Conservation (phyloP, 371 early-diverging fungal genomes). For the Mortierella sp. region DNA sequence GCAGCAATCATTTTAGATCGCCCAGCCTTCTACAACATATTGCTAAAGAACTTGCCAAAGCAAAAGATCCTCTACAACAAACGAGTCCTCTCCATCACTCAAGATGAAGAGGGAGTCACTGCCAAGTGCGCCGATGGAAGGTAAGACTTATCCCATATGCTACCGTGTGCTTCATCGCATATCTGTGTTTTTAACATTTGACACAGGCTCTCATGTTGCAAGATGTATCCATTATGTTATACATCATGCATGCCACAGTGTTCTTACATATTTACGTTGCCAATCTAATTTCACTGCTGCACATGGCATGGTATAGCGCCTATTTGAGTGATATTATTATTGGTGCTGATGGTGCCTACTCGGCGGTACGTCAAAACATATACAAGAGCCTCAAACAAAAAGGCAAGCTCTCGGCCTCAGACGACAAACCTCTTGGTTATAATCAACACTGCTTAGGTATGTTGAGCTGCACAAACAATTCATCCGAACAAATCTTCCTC, state of each 20-base stretch:
- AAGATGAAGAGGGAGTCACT: slow-evolving; percentile 24
- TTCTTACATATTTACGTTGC: background rate
- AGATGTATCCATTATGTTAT: background rate
- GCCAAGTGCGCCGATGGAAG: slow-evolving; percentile 45
- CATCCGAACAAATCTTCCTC: background rate
- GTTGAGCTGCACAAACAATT: background rate
- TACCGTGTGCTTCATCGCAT: background rate
- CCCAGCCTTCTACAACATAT: slow-evolving; percentile 35
- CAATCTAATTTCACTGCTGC: slow-evolving; percentile 3
- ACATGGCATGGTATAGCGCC: background rate
- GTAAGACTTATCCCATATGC: background rate
- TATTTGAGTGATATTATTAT: slow-evolving; percentile 32
- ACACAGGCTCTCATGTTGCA: background rate
- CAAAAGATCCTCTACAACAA: slow-evolving; percentile 40
- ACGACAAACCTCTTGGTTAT: slow-evolving; percentile 34
- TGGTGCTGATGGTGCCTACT: slow-evolving; percentile 50
- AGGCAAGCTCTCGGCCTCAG: slow-evolving; percentile 24
- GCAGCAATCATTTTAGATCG: slow-evolving; percentile 44
- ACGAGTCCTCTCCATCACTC: slow-evolving; percentile 24
- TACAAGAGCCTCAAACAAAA: slow-evolving; percentile 35
- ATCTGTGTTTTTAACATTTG: background rate
- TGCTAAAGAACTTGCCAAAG: slow-evolving; percentile 43
- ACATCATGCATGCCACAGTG: background rate
- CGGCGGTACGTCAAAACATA: slow-evolving; percentile 39
- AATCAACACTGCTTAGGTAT: slow-evolving; percentile 44